These are phyloP conservation scores for Aegilops bicornis DNA, from an alignment of 176 grass and related monocot genomes.

Conservation along the genomic window DNA sequence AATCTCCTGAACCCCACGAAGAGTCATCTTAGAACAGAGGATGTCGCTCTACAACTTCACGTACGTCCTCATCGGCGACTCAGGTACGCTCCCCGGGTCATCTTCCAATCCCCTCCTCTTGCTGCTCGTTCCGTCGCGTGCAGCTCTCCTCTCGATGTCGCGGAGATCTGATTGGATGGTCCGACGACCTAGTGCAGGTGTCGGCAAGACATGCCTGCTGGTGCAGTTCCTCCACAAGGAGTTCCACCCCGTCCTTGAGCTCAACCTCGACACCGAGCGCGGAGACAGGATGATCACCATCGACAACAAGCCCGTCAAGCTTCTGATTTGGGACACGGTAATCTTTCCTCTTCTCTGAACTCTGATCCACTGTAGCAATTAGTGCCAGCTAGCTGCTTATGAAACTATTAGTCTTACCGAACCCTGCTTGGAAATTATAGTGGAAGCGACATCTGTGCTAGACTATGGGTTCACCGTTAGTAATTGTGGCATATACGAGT, in stretches of 20 bases:
- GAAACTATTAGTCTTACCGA: no score
- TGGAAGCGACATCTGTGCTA: no score
- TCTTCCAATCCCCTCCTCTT: not conserved
- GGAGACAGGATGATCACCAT: constrained; percentile 72
- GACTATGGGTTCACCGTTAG: no score
- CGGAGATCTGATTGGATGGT: not conserved
- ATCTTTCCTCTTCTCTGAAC: no score
- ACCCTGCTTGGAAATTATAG: no score
- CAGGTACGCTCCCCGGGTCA: constrained; percentile 9
- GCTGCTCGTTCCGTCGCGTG: not conserved
- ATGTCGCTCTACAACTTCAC: constrained; percentile 99
- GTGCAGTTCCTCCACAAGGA: constrained; percentile 83
- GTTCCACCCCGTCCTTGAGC: constrained; percentile 77
- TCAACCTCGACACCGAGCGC: constrained; percentile 75
- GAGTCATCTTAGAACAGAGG: not conserved
- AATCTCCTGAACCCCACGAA: not conserved
- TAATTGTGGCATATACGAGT: no score
- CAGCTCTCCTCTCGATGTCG: not conserved
- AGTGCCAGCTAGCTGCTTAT: no score
- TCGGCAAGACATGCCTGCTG: constrained; percentile 80
- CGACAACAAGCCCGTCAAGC: constrained; percentile 73
- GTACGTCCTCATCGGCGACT: constrained; percentile 97
- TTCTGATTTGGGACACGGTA: constrained; percentile 87
- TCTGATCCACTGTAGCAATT: no score
- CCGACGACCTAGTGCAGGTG: constrained; percentile 28